Percentiles rank a stretch among this genome's conserved stretches.
Conservation (phyloP, 495 filamentous ascomycete genomes). For the Glarea lozoyensis region DNA sequence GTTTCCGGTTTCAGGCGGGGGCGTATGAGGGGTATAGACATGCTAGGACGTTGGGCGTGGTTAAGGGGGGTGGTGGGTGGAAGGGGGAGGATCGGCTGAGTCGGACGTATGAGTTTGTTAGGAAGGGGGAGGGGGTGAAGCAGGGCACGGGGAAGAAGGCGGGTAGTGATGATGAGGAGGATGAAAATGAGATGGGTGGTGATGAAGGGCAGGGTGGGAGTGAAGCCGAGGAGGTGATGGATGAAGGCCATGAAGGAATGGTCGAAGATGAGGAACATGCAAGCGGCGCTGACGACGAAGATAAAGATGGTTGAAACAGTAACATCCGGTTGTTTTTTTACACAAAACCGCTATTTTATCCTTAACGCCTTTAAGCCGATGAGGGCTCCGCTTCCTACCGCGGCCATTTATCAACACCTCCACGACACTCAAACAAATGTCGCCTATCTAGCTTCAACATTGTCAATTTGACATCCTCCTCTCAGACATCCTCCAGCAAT, state of each 20-base stretch:
- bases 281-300: constrained; percentile 4
- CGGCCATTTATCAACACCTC: no score
- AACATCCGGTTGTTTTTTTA: no score
- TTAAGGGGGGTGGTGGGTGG: constrained; percentile 53
- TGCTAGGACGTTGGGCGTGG: constrained; percentile 75
- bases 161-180: constrained; percentile 32
- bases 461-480: neutral
- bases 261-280: constrained; percentile 1
- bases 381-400: no score
- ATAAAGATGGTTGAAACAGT: constrained; percentile 13
- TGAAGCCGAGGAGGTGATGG: neutral
- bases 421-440: no score
- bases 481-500: constrained; percentile 1
- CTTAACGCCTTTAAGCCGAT: no score
- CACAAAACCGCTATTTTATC: no score
- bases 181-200: constrained; percentile 3
- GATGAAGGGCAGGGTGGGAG: neutral
- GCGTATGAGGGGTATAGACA: constrained; percentile 83
- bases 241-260: neutral
- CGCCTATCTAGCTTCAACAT: neutral
- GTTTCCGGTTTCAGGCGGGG: constrained; percentile 64
- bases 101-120: constrained; percentile 72
- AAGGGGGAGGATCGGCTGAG: constrained; percentile 68
- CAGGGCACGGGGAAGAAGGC: constrained; percentile 31
- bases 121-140: constrained; percentile 38